Percentiles rank a stretch among this genome's conserved stretches.
These are phyloP conservation scores for Petunia hybrid DNA, from an alignment of 305 asterid genomes.

Conservation along the genomic window DNA sequence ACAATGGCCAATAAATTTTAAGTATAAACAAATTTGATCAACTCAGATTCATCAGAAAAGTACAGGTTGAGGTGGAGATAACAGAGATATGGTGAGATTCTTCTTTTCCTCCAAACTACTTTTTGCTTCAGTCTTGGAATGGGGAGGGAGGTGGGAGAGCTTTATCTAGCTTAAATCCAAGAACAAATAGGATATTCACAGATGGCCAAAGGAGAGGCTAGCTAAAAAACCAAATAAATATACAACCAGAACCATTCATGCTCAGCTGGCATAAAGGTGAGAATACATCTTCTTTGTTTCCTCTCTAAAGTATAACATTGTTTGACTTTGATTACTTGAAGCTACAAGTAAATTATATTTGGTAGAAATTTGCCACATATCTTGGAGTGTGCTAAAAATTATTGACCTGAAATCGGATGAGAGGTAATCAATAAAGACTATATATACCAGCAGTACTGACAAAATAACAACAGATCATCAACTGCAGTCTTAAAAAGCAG, in stretches of 20 bases:
- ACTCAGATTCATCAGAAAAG: conserved; percentile 2
- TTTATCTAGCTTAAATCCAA: conserved; percentile 5
- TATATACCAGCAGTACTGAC: not conserved
- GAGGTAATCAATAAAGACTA: not conserved
- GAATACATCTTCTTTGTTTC: not conserved
- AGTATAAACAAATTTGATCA: not conserved
- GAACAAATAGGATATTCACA: not conserved
- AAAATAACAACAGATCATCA: conserved; percentile 5
- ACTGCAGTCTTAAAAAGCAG: not conserved
- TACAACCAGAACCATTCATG: conserved; percentile 7
- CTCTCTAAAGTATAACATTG: not conserved
- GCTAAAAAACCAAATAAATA: conserved; percentile 10
- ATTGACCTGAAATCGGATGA: not conserved
- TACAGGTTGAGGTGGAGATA: conserved; percentile 3
- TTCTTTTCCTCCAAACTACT: not conserved
- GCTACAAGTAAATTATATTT: not conserved
- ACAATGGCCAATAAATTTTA: conserved; percentile 8
- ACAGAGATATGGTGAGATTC: not conserved
- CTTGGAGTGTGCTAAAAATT: not conserved
- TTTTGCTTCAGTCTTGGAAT: conserved; percentile 10
- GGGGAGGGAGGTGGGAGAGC: not conserved
- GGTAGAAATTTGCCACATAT: not conserved
- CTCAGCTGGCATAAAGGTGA: not conserved
- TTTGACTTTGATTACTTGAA: conserved; percentile 1
- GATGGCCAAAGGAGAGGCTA: conserved; percentile 16